Evolutionary conservation across 257 asterid species (phyloP).

Genomic region (Solanum pimpinellifolium): DNA sequence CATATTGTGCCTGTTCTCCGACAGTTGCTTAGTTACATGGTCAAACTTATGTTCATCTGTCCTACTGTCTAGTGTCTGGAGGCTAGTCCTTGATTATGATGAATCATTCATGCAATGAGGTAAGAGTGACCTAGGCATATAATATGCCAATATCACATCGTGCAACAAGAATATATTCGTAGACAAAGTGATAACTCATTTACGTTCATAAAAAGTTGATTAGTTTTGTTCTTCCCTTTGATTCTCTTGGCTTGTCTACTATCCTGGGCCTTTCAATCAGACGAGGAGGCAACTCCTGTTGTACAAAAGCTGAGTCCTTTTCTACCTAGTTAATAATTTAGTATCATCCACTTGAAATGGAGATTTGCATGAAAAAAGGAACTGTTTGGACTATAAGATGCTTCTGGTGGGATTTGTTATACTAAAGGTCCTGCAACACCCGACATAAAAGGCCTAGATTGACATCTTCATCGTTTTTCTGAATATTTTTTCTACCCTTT

Average conservation of each 20-base stretch:
- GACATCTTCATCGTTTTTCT: background rate
- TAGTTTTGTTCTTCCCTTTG: background rate
- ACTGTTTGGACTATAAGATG: background rate
- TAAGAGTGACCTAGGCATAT: background rate
- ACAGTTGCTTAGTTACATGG: background rate
- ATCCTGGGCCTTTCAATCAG: background rate
- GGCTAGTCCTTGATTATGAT: background rate
- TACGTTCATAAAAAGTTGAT: background rate
- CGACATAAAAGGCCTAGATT: background rate
- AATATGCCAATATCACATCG: background rate
- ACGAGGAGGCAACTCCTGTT: background rate
- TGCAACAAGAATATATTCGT: background rate
- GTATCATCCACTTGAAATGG: background rate
- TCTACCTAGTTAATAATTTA: background rate
- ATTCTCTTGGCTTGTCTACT: background rate
- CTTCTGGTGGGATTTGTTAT: background rate
- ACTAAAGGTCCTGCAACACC: background rate
- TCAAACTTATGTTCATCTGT: background rate
- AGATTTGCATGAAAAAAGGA: background rate
- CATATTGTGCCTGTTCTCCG: background rate
- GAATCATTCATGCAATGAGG: background rate
- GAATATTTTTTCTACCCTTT: background rate
- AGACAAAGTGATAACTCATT: background rate
- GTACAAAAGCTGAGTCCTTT: background rate
- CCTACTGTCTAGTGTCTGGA: background rate